Evolutionary conservation across 805 yeast genomes (phyloP), one percentile per base, ranked within the genome.

Genomic region (Hanseniaspora meyeri): DNA sequence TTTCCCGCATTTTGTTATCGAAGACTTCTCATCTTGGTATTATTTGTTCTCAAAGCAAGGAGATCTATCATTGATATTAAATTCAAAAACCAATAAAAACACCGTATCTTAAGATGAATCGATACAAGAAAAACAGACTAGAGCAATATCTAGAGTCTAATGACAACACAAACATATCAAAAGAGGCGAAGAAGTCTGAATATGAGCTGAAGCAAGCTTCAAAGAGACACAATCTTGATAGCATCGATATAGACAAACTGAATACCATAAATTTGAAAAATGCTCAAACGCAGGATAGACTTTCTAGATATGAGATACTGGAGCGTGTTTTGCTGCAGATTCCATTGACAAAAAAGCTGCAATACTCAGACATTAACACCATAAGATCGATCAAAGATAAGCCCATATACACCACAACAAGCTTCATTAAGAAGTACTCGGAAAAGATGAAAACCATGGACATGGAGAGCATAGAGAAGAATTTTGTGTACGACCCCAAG

Each of bases 301-400:
- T 52, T 3, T 34, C 43, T 7, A 40, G 56, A 17, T 52, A 37
- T 19, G 56, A 52, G 38, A 29, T 52, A 12, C 29, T 52, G 11
- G 56, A 52, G 38, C n/a, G 56, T 19, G 46, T 40, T 6, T n/a
- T 52, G 19, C 31, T 52, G 10, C 38, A 43, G 19, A 16, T 52
- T 4, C 56, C 56, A 16, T 27, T 52, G 7, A 61, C 66, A 70
- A 50, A 59, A 68, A 64, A 71, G 27, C 27, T 51, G 1, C 47
- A 52, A 36, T 31, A 52, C 14, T 24, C 42, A 5, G 47, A 36
- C 12, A 76, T 66, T 64, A 72, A 70, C 53, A 66, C 77, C 9
- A 75, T 85, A 0, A 69, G 95, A 50, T 79, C 85, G 36, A 66
- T 90, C 55, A 85, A 82, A 59, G 96, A 88, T 64, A 80, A 80